A percentile compares a stretch with the other conserved stretches of the same genome.
Conservation (phyloP, 1,284 basidiomycete genomes). For the Ganoderma leucocontextum region DNA sequence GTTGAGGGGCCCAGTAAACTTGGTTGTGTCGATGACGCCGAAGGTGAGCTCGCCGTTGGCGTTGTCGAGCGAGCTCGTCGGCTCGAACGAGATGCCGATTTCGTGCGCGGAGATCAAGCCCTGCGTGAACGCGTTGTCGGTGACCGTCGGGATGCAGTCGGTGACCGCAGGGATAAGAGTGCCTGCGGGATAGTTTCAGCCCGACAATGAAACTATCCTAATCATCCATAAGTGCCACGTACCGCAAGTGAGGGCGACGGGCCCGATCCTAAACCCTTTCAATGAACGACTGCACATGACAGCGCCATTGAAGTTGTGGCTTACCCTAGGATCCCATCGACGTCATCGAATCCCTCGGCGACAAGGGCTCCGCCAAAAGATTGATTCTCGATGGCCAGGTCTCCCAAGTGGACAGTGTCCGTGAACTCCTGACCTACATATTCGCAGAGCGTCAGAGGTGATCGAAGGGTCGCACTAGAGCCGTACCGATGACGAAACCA, state of each 20-base stretch:
- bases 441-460: background rate
- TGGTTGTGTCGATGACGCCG: constrained; percentile 57
- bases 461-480: background rate
- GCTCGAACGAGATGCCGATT: constrained; percentile 58
- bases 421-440: constrained; percentile 32
- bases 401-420: constrained; percentile 39
- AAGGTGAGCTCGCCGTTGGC: constrained; percentile 44
- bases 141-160: constrained; percentile 38
- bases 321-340: constrained; percentile 58
- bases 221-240: background rate
- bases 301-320: background rate
- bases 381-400: constrained; percentile 42
- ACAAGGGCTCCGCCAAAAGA: constrained; percentile 60
- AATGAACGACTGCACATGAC: background rate
- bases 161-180: constrained; percentile 1
- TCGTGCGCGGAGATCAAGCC: constrained; percentile 36
- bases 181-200: background rate
- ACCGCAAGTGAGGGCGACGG: constrained; percentile 50
- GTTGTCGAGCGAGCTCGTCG: constrained; percentile 42
- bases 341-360: constrained; percentile 46
- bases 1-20: constrained; percentile 55
- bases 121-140: constrained; percentile 55
- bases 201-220: background rate
- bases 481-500: constrained; percentile 55
- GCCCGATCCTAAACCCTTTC: constrained; percentile 48